Percentiles rank a stretch among this genome's conserved stretches.
These are phyloP conservation scores for Harringtonia lauricola DNA, from an alignment of 2,329 filamentous ascomycete genomes.

Conservation along the genomic window DNA sequence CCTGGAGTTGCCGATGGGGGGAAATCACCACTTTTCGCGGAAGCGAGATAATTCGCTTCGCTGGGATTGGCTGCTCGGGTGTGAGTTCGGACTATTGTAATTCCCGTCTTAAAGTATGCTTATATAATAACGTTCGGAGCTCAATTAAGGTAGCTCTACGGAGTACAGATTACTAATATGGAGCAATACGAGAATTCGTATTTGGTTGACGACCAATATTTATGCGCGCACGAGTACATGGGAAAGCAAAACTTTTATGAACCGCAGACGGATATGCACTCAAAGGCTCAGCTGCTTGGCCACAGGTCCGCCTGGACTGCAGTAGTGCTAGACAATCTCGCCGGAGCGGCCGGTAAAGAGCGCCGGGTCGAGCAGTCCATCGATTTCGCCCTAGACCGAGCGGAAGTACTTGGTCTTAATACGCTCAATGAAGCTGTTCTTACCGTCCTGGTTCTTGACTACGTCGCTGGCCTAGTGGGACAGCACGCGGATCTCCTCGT, in stretches of 20 bases:
- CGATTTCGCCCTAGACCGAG: conserved; percentile 35
- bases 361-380: conserved; percentile 19
- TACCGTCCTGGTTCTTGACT: conserved; percentile 37
- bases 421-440: conserved; percentile 72
- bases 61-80: conserved; percentile 5
- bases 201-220: no score
- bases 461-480: conserved; percentile 63
- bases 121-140: neutral
- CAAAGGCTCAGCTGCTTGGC: no score
- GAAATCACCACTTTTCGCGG: conserved; percentile 5
- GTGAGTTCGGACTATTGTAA: neutral
- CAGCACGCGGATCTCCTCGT: conserved; percentile 78
- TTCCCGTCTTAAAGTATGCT: neutral
- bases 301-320: no score
- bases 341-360: conserved; percentile 28
- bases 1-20: conserved; percentile 2
- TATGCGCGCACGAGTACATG: no score
- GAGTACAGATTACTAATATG: no score
- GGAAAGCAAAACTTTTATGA: no score
- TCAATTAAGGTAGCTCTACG: no score
- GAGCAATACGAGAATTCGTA: no score
- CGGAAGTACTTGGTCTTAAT: conserved; percentile 68
- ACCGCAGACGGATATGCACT: no score
- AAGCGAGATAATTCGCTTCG: conserved; percentile 10
- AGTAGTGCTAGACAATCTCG: conserved; percentile 29